A percentile compares a stretch with the other conserved stretches of the same genome.
These are phyloP conservation scores for Plenodomus biglobosus DNA, from an alignment of 2,329 filamentous ascomycete species.

Conservation along the genomic window DNA sequence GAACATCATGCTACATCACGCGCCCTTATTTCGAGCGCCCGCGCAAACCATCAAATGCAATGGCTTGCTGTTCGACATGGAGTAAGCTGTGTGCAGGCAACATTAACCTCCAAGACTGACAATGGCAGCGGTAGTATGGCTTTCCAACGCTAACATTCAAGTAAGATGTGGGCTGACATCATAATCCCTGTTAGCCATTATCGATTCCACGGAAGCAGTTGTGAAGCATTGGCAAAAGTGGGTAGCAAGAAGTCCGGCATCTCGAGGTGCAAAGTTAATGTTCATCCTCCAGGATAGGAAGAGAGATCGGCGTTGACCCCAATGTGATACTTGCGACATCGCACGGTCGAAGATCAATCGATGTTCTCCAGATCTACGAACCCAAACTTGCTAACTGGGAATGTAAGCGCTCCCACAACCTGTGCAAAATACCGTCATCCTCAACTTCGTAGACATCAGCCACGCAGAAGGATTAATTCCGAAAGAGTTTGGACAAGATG, in stretches of 20 bases:
- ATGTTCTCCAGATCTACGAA: slow-evolving; percentile 76
- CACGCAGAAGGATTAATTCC: slow-evolving; percentile 78
- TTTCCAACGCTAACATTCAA: neutral
- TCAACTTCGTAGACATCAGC: slow-evolving; percentile 65
- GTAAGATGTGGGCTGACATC: neutral
- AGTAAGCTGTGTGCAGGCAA: slow-evolving; percentile 17
- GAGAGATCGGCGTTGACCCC: slow-evolving; percentile 82
- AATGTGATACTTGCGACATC: slow-evolving; percentile 84
- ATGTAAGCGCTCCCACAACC: slow-evolving; percentile 60
- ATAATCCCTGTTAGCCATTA: slow-evolving; percentile 51
- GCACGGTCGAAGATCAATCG: slow-evolving; percentile 87
- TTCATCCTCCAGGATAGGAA: slow-evolving; percentile 63
- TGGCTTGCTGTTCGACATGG: slow-evolving; percentile 47
- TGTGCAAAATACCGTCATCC: neutral
- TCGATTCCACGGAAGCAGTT: slow-evolving; percentile 77
- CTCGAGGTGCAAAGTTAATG: slow-evolving; percentile 8
- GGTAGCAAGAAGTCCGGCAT: slow-evolving; percentile 26
- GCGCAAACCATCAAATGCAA: slow-evolving; percentile 45
- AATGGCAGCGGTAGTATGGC: neutral
- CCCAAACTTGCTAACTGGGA: slow-evolving; percentile 90
- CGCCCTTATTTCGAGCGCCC: slow-evolving; percentile 47
- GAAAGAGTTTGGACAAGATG: slow-evolving; percentile 72
- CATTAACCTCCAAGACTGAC: neutral
- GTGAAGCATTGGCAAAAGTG: slow-evolving; percentile 75
- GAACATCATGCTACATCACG: slow-evolving; percentile 34